Base-by-base conservation (phyloP, 2,329 filamentous ascomycete species). In the Ramularia endophylla region DNA sequence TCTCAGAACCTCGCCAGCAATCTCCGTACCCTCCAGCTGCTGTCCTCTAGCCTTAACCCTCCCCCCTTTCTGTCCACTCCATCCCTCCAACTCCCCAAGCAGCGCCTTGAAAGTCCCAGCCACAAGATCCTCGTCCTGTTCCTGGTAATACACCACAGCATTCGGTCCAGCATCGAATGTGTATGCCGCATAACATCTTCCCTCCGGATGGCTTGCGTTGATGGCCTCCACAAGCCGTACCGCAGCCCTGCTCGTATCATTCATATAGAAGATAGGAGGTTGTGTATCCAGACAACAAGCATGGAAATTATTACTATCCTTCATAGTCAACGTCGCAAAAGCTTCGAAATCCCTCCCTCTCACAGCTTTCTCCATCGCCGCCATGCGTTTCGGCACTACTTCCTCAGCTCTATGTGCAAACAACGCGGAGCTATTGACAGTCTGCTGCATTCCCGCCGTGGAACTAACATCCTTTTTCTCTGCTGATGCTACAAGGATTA, bases 191-290 rank as follows among this genome's bases (percentile, higher is more conserved):
- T 97, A 76, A 0, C 78, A 81, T 68, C 80, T 83, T 40, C 87
- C 88, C 4, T 85, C 87, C 4, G 47, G 43, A 18, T 47, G 46
- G 17, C 76, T 75, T 40, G 74, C 74, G 61, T 98, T 98, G 69
- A 97, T 86, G 54, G 81, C 77, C 70, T 98, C 88, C 20, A 95
- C 89, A 12, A 87, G 81, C 38, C 87, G 77, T 46, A 98, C 87
- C 5, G 90, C 88, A 1, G 90, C 87, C 27, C 85, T 75, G 15
- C 84, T 90, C 12, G 90, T 82, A 62, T 98, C 92, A 68, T 95
- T 98, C 75, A 98, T 82, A 73, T 98, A 98, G 68, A 95, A 95
- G 62, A 98, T 98, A 13, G 94, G 92, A 32, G 94, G 92, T 68
- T 87, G 88, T 2, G 92, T 97, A 64, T 98, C 92, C 55, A 94